Base-by-base conservation (phyloP, 371 early-diverging fungal genomes). In the Fennellomyces sp. region DNA sequence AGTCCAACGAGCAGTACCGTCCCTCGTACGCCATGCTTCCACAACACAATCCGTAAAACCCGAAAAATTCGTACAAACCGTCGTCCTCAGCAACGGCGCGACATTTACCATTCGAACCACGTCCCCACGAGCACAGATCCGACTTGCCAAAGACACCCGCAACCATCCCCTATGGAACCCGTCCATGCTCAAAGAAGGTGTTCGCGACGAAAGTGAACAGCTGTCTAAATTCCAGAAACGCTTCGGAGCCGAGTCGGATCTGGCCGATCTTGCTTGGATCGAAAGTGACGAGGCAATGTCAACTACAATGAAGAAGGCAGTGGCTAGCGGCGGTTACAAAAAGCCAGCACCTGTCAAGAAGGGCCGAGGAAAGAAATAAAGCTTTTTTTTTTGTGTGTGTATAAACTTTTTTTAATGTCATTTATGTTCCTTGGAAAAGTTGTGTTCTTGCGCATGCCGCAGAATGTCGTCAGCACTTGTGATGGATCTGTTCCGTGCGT, bases 131-230 rank as follows among this genome's bases (percentile, higher is more conserved):
- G 61, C 88, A 31, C 79, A 90, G 60, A 81, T 96, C 54, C 89
- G 91, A 55, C 81, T 97, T 28, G 90, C 94, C 33, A 94, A 93
- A 68, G 97, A 97, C 66, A 91, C 93, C 21, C 82, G 95, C 41
- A 96, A 94, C 72, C 94, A 97, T 59, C 88, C 91, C 28, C 82
- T 97, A 28, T 97, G 97, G 97, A 96, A 96, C 71, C 95, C 96
- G 5, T 63, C 84, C 54, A 71, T 77, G 74, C 57, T 73, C 21
- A 72, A 73, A 61, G 73, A 80, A 42, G 78, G 79, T 33, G 63
- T 82, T 25, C 81, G 82, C 49, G 91, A 90, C 56, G 87, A 88
- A 57, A 84, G 84, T 42, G 92, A 89, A 49, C 91, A 90, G 58
- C 65, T 94, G 53, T 77, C 88, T 15, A 88, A 87, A 66, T 94